Conservation (phyloP, 345 rosid genomes). For the Brassica carinata region DNA sequence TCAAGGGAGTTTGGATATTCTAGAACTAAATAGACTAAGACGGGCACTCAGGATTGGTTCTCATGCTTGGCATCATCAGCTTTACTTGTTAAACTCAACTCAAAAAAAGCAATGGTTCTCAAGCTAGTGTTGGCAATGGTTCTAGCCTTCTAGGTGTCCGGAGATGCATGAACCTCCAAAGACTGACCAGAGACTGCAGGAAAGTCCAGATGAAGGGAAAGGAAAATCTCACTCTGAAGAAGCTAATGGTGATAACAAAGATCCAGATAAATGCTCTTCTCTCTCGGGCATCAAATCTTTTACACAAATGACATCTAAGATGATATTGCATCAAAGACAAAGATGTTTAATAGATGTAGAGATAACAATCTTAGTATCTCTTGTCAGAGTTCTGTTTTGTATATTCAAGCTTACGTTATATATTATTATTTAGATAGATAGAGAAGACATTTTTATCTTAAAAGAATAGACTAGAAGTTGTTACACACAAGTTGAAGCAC, state of each 20-base stretch:
- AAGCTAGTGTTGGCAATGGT: slow-evolving; percentile 41
- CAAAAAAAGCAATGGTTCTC: slow-evolving; percentile 46
- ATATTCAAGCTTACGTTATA: no score
- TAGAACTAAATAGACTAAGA: slow-evolving; percentile 73
- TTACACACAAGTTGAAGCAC: no score
- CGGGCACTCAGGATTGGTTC: slow-evolving; percentile 69
- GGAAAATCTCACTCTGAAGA: slow-evolving; percentile 49
- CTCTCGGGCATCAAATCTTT: slow-evolving; percentile 41
- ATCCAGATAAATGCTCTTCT: slow-evolving; percentile 39
- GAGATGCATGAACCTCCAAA: slow-evolving; percentile 37
- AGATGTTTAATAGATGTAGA: no score
- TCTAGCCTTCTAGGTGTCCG: slow-evolving; percentile 35
- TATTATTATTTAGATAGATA: no score
- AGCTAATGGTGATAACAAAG: slow-evolving; percentile 30
- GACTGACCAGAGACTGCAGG: no score
- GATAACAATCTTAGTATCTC: no score
- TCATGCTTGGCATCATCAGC: slow-evolving; percentile 80
- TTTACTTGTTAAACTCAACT: slow-evolving; percentile 66
- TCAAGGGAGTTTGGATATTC: slow-evolving; percentile 60
- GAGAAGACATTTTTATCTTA: no score
- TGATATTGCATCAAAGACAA: no score
- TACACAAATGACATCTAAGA: no score
- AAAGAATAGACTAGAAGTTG: no score
- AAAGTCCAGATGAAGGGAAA: slow-evolving; percentile 36
- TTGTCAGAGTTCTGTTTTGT: no score